Evolutionary conservation across 2,329 filamentous ascomycete genomes (phyloP).

Genomic region (Aureobasidium sp.): DNA sequence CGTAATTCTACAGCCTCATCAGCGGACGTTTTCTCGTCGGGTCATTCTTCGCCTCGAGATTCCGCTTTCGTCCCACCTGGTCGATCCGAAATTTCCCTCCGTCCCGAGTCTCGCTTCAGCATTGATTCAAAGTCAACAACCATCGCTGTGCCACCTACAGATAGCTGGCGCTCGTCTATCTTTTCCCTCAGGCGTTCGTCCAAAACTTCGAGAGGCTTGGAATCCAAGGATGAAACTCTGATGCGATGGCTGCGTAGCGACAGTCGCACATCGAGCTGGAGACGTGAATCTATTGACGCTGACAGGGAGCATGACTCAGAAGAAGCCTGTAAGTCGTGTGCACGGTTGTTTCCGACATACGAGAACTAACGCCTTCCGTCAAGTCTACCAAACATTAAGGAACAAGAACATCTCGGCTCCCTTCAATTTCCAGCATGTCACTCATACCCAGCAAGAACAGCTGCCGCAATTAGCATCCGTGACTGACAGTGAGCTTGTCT

Average conservation of each 20-base stretch:
- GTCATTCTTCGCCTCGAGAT: slow-evolving; percentile 1
- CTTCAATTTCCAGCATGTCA: slow-evolving; percentile 57
- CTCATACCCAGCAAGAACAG: slow-evolving; percentile 49
- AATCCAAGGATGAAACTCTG: slow-evolving; percentile 11
- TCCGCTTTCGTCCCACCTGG: neutral
- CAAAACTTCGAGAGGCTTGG: neutral
- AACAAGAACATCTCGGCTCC: slow-evolving; percentile 51
- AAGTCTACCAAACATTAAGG: slow-evolving; percentile 18
- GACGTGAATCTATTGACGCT: neutral
- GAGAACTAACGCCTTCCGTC: slow-evolving; percentile 4
- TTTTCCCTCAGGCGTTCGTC: slow-evolving; percentile 10
- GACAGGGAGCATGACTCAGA: slow-evolving; percentile 4
- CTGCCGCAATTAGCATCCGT: slow-evolving; percentile 44
- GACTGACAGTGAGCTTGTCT: slow-evolving; percentile 43
- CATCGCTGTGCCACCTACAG: neutral
- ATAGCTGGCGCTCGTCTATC: slow-evolving; percentile 10
- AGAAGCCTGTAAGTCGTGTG: slow-evolving; percentile 6
- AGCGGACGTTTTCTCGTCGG: slow-evolving; percentile 1
- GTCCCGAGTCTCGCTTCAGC: slow-evolving; percentile 9
- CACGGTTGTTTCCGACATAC: neutral
- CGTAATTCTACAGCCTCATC: slow-evolving; percentile 5
- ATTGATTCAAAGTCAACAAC: slow-evolving; percentile 5
- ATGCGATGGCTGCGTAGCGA: slow-evolving; percentile 15
- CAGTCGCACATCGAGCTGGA: neutral
- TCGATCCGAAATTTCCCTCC: neutral